These are phyloP conservation scores for Lactarius evosmus DNA, from an alignment of 768 basidiomycete genomes.

Conservation along the genomic window DNA sequence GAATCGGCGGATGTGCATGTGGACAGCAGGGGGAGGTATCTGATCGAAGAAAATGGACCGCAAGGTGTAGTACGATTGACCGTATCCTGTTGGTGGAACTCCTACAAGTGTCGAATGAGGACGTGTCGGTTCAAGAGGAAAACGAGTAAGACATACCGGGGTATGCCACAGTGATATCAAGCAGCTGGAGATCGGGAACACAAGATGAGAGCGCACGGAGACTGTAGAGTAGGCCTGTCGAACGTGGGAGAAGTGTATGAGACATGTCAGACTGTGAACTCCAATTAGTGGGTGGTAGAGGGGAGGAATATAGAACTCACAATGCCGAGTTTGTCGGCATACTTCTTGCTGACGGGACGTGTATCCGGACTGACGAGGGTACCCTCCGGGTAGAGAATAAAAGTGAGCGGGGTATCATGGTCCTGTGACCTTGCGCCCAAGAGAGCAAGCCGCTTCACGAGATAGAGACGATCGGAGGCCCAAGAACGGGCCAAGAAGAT, in stretches of 20 bases:
- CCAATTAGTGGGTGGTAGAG: not conserved
- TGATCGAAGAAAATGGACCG: constrained; percentile 83
- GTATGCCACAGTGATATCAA: constrained; percentile 93
- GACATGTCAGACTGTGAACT: constrained; percentile 64
- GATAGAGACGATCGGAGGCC: constrained; percentile 73
- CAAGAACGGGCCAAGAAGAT: constrained; percentile 91
- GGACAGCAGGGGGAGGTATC: constrained; percentile 77
- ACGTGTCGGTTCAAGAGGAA: not conserved
- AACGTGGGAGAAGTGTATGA: constrained; percentile 84
- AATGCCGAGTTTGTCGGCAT: constrained; percentile 83
- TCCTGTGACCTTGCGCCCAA: constrained; percentile 68
- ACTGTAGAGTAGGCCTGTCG: constrained; percentile 85
- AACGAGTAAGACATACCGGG: constrained; percentile 55
- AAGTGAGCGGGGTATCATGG: constrained; percentile 67
- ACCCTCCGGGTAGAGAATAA: constrained; percentile 94
- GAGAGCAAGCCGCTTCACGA: constrained; percentile 61
- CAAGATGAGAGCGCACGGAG: constrained; percentile 77
- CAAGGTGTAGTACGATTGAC: constrained; percentile 86
- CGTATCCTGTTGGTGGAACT: constrained; percentile 74
- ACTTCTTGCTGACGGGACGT: constrained; percentile 78
- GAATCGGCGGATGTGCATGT: constrained; percentile 83
- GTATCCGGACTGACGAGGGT: constrained; percentile 89
- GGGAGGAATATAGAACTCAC: constrained; percentile 47
- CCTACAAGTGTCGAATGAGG: constrained; percentile 41
- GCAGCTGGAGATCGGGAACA: constrained; percentile 68